Base-by-base conservation (phyloP, 768 basidiomycete genomes). In the Mycena leptocephala region DNA sequence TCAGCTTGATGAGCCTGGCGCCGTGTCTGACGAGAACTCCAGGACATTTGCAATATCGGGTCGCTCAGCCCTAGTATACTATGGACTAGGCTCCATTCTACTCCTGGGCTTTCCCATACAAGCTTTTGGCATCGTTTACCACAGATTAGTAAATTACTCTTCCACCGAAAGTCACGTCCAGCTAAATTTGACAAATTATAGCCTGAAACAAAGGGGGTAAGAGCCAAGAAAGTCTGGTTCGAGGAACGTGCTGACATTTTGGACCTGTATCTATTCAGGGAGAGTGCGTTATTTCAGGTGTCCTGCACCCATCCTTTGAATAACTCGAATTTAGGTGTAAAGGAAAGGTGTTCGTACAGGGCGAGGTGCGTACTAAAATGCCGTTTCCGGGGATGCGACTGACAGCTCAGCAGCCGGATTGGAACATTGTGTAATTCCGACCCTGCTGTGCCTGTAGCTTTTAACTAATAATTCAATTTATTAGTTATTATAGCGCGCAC, bases 21-120 rank as follows among this genome's bases (percentile, higher is more conserved):
- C 39, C 22, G 1, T 30, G 14, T 58, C 55, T 37, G 24, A 43
- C 14, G 32, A 33, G 9, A 14, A 69, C 28, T 43, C 2, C 39
- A 75, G 77, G 20, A 78, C 77, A 30, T 78, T 58, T 55, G 77
- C 77, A 8, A 72, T 78, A 43, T 69, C 77, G 48, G 77, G 74
- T 2, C 77, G 77, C 41, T 68, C 77, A 5, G 9, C 11, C 8
- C 11, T 32, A 28, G 74, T 73, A 16, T 65, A 75, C 58, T 72
- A 46, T 11, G 64, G 66, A 5, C 66, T 76, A 18, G 77, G 74
- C 41, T 20, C 71, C 5, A 28, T 78, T 53, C 28, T 78, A 28
- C 39, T 78, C 13, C 4, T 65, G 5, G 74, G 74, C 8, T 64
- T 78, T 58, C 77, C 77, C 20, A 35, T 76, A 2, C 77, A 78